Conservation (phyloP, 1,284 basidiomycete species). For the Rhodotorula sp. region DNA sequence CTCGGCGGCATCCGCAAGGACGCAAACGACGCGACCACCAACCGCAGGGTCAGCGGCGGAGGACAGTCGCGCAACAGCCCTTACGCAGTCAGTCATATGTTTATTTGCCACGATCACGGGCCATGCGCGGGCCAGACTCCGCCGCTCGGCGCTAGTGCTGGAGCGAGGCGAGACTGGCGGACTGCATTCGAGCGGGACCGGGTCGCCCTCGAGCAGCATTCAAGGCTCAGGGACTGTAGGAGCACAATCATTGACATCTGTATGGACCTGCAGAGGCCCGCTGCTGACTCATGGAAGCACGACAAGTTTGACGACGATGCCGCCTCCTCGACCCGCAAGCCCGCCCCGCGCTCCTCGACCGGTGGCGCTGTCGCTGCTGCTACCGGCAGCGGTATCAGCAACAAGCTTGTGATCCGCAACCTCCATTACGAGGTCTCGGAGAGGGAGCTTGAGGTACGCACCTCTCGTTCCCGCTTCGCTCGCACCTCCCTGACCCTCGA, state of each 20-base stretch:
- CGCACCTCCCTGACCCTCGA: background rate
- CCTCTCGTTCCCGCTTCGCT: background rate
- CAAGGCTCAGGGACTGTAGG: no score
- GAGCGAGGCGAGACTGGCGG: background rate
- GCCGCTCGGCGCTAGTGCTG: no score
- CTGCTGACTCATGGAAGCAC: constrained; percentile 34
- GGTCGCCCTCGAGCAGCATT: background rate
- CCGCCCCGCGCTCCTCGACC: background rate
- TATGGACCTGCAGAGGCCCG: constrained; percentile 12
- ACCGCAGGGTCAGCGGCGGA: constrained; percentile 12
- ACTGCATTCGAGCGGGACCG: no score
- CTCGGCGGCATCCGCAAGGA: constrained; percentile 9
- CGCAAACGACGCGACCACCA: no score
- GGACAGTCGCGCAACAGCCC: constrained; percentile 6
- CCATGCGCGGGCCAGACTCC: no score
- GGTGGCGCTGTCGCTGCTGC: background rate
- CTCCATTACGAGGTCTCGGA: constrained; percentile 91
- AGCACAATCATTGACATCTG: background rate
- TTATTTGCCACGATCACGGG: no score
- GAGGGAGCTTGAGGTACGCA: constrained; percentile 78
- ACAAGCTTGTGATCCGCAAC: constrained; percentile 78
- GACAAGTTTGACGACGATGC: constrained; percentile 23
- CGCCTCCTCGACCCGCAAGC: background rate
- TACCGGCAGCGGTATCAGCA: constrained; percentile 41
- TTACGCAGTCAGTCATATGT: background rate